Base-by-base conservation (phyloP, 108 stramenopile species). In the Craspedostauros australis region DNA sequence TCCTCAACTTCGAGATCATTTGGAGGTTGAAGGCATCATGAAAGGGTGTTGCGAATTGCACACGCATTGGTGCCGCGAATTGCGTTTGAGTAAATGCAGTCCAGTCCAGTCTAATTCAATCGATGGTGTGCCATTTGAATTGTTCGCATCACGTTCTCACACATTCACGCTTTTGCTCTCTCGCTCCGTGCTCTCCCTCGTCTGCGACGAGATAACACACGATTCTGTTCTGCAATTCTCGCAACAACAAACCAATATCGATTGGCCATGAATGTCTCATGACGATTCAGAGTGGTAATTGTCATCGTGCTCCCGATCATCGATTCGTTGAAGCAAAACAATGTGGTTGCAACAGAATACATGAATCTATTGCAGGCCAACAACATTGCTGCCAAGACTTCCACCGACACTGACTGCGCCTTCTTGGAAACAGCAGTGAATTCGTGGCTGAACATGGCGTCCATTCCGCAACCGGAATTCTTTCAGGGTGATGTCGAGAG, bases 351-450 rank as follows among this genome's bases (percentile, higher is more conserved):
- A n/a, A 11, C 22, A 26, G 24, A 77, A 43, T 14, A 79, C 47
- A 65, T 74, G 3, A 62, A 79, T 2, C 68, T 75, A n/a, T 62
- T 91, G 26, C 76, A 77, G 51, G 76, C 60, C 9, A 75, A 77
- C 39, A 86, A 86, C 44, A 2, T 82, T 22, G 60, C 51, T 27
- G 68, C 48, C 7, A 65, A 48, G 23, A n/a, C 34, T 24, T 64
- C 54, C 39, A 49, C 57, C n/a, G 44, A 57, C 16, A 62, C 66
- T 19, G 55, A 69, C n/a, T 91, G 88, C 42, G 66, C 49, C 14
- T 79, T 62, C 47, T 65, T 91, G 15, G 21, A 64, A 12, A 22
- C 62, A 16, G 62, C 78, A 37, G 69, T 86, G 15, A 7, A 50
- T 12, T 49, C 69, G 6, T 91, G 84, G 84, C 22, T 76, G 0